Evolutionary conservation across 805 yeast genomes (phyloP).

Genomic region (Cyberlindnera galapagoensis): DNA sequence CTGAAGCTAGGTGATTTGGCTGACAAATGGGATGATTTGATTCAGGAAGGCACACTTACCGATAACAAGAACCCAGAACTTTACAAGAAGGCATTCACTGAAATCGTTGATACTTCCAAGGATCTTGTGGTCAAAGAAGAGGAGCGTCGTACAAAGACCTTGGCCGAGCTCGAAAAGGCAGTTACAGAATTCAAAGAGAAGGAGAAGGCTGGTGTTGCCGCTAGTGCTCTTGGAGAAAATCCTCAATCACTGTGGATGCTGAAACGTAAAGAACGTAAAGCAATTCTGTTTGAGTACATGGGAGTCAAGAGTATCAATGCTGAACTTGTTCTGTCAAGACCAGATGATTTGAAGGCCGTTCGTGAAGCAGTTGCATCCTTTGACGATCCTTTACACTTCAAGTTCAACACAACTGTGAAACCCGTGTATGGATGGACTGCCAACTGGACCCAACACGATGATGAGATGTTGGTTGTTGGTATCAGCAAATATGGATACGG

Average conservation of each 20-base stretch:
- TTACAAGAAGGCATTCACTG: slow-evolving; percentile 70
- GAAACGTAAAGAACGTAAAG: slow-evolving; percentile 80
- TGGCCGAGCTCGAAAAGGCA: slow-evolving; percentile 53
- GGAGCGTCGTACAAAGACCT: slow-evolving; percentile 44
- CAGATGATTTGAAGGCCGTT: slow-evolving; percentile 72
- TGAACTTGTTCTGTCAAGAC: slow-evolving; percentile 75
- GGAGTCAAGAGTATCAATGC: slow-evolving; percentile 90
- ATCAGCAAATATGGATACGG: slow-evolving; percentile 93
- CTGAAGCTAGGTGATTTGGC: slow-evolving; percentile 75
- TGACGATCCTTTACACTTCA: slow-evolving; percentile 57
- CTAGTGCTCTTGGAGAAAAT: slow-evolving; percentile 27
- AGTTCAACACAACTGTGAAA: slow-evolving; percentile 58
- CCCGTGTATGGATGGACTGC: slow-evolving; percentile 89
- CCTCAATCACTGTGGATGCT: slow-evolving; percentile 49
- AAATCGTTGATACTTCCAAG: slow-evolving; percentile 56
- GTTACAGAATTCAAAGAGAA: slow-evolving; percentile 50
- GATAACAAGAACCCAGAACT: slow-evolving; percentile 77
- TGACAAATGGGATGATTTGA: slow-evolving; percentile 74
- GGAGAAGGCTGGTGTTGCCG: slow-evolving; percentile 29
- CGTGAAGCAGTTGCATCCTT: slow-evolving; percentile 45
- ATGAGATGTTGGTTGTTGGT: slow-evolving; percentile 81
- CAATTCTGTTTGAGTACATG: slow-evolving; percentile 80
- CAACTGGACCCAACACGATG: slow-evolving; percentile 78
- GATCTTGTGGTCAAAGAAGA: slow-evolving; percentile 62
- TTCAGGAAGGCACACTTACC: slow-evolving; percentile 84